Evolutionary conservation across 345 rosid species (phyloP), one percentile per base, ranked within the genome.

Genomic region (Dipteronia dyeriana): DNA sequence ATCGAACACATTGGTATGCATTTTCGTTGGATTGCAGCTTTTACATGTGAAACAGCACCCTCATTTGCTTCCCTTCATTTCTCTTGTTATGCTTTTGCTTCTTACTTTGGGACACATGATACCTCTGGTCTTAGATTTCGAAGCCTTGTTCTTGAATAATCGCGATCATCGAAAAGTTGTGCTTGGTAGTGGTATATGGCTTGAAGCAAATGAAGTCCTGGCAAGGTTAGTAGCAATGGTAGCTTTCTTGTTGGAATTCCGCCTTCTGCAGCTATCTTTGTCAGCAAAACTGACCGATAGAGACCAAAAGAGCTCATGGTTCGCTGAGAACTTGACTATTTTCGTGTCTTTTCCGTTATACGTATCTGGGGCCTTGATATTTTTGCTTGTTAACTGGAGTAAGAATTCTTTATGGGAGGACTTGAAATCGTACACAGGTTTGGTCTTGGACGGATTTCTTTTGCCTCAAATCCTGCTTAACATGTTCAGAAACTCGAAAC

Each of bases 391-490:
- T 1, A 57, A 47, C 49, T 61, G 78, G 66, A 76, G 82, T 76
- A 77, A 70, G 57, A 14, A 45, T 41, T 71, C 80, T 22, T 45
- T 69, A 11, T 71, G 79, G 86, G 71, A 19, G 47, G 79, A 63
- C 39, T 66, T 84, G 79, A 88, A 80, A 68, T 76, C 82, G n/a
- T 84, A 81, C 64, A 85, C 84, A 4, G 91, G 88, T 31, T 73
- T 86, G 34, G 75, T 88, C 74, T 72, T 80, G 43, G 91, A 87
- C 39, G 83, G 88, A 12, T 88, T 88, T 47, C 83, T 90, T 67
- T 39, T 87, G 34, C 91, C 91, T 14, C 90, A 87, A 70, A 80
- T 87, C 53, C 78, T 88, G 25, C 75, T 87, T 75, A 88, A 88
- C 68, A 47, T 78, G 4, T 77, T 90, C 80, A 66, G 65, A 38